Percentiles rank a stretch among this genome's conserved stretches.
Evolutionary conservation across 164 flowering plant species (phyloP).

Genomic region (Nymphaea thermarum): DNA sequence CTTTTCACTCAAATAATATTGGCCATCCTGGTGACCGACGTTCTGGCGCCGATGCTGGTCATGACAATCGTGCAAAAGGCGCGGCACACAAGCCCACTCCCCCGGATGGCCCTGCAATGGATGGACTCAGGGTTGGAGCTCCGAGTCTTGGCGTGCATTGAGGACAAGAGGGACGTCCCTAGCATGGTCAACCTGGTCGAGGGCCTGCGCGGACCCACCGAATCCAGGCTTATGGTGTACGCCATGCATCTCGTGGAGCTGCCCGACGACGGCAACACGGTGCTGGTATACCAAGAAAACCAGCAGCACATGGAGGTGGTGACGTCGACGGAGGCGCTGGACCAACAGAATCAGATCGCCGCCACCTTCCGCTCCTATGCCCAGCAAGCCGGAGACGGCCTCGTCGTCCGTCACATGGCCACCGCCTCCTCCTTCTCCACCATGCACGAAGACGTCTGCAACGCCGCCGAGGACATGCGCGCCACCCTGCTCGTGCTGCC

Average conservation of each 20-base stretch:
- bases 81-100: conserved; percentile 42
- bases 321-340: neutral
- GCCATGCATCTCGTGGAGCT: conserved; percentile 48
- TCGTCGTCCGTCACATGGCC: conserved; percentile 40
- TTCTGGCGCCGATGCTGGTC: conserved; percentile 27
- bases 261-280: conserved; percentile 22
- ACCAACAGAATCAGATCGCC: neutral
- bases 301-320: neutral
- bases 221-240: conserved; percentile 25
- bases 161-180: conserved; percentile 27
- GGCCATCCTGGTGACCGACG: conserved; percentile 24
- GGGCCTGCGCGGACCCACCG: conserved; percentile 23
- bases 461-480: conserved; percentile 24
- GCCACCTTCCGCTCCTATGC: conserved; percentile 6
- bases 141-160: conserved; percentile 32
- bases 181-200: conserved; percentile 40
- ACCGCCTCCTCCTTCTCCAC: conserved; percentile 24
- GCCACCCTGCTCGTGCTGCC: conserved; percentile 32
- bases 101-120: conserved; percentile 34
- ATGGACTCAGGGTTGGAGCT: conserved; percentile 36
- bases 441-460: conserved; percentile 40
- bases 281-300: neutral
- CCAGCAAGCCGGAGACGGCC: conserved; percentile 1
- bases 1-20: conserved; percentile 18
- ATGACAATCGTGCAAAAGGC: conserved; percentile 30